Percentiles rank a stretch among this genome's conserved stretches.
These are phyloP conservation scores for Singerocomus rubriflavus DNA, from an alignment of 1,284 basidiomycete genomes.

Conservation along the genomic window DNA sequence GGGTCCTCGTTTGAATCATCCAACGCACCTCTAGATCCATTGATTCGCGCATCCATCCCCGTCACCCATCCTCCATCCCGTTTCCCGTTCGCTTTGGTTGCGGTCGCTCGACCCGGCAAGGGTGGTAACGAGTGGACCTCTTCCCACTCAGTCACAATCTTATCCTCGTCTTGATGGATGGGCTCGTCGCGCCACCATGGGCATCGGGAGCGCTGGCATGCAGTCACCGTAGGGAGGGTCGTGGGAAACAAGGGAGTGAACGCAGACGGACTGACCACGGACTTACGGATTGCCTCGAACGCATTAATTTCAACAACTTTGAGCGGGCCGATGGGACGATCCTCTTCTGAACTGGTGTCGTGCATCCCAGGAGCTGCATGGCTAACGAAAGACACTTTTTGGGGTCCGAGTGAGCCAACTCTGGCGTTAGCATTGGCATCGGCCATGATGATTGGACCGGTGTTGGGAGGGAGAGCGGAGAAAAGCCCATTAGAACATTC, in stretches of 20 bases:
- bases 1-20: conserved; percentile 18
- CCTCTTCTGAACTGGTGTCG: conserved; percentile 35
- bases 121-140: conserved; percentile 2
- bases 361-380: not conserved
- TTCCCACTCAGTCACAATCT: conserved; percentile 12
- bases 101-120: not conserved
- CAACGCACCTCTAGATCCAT: not conserved
- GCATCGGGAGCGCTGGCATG: conserved; percentile 8
- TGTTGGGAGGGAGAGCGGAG: conserved; percentile 21
- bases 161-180: conserved; percentile 9
- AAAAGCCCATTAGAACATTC: conserved; percentile 27
- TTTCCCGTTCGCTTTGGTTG: not conserved
- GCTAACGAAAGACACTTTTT: conserved; percentile 2
- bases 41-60: conserved; percentile 26
- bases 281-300: conserved; percentile 35
- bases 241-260: not conserved
- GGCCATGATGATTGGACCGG: not conserved
- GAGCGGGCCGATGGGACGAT: conserved; percentile 33
- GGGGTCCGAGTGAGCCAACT: not conserved
- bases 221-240: not conserved
- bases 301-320: conserved; percentile 60
- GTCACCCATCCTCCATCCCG: conserved; percentile 26
- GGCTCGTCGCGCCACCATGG: not conserved
- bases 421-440: not conserved
- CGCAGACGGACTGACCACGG: conserved; percentile 6